Evolutionary conservation across 2,329 filamentous ascomycete species (phyloP).

Genomic region (Colletotrichum lini): DNA sequence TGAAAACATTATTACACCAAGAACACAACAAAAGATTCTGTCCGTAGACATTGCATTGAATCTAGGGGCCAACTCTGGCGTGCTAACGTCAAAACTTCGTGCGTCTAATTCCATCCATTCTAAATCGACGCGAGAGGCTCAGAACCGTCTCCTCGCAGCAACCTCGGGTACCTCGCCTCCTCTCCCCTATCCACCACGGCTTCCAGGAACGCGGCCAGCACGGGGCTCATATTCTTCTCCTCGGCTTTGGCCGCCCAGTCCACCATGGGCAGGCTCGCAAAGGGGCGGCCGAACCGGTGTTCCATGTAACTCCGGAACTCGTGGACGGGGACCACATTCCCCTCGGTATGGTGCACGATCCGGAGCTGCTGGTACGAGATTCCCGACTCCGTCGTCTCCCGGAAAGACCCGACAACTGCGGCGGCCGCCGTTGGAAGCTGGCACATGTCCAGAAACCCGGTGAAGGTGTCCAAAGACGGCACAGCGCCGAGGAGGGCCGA

Average conservation of each 20-base stretch:
- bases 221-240: slow-evolving; percentile 20
- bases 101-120: too few relatives aligned
- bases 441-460: slow-evolving; percentile 28
- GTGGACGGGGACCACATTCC: slow-evolving; percentile 23
- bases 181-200: slow-evolving; percentile 8
- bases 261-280: not conserved
- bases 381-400: not conserved
- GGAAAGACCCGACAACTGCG: not conserved
- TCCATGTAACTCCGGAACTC: slow-evolving; percentile 20
- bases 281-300: not conserved
- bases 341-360: slow-evolving; percentile 22
- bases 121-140: too few relatives aligned
- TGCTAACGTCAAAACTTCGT: too few relatives aligned
- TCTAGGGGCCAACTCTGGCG: too few relatives aligned
- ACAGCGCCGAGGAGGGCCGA: slow-evolving; percentile 11
- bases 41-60: too few relatives aligned
- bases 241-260: slow-evolving; percentile 21
- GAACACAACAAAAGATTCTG: too few relatives aligned
- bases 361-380: not conserved
- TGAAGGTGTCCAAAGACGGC: slow-evolving; percentile 16
- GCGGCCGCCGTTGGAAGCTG: slow-evolving; percentile 8
- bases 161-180: slow-evolving; percentile 16
- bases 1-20: too few relatives aligned
- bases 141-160: not conserved
- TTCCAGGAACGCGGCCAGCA: slow-evolving; percentile 23